Evolutionary conservation across 306 rosid genomes (phyloP).

Genomic region (Cicer judaicum): DNA sequence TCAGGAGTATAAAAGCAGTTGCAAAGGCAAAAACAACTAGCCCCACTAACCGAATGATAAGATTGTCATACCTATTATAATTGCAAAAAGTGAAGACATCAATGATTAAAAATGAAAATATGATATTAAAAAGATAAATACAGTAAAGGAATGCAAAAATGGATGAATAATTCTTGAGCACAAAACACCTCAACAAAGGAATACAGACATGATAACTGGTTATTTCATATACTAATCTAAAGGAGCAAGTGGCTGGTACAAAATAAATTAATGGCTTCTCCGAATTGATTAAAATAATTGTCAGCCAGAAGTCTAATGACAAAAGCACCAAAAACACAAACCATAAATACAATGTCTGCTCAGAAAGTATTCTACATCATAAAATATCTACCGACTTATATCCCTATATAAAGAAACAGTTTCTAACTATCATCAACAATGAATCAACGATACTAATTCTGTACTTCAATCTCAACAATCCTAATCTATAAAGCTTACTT

Average conservation of each 20-base stretch:
- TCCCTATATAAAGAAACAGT: conserved; percentile 1
- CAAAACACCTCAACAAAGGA: not conserved
- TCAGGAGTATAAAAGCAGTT: conserved; percentile 94
- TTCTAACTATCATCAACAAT: conserved; percentile 12
- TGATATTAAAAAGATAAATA: not conserved
- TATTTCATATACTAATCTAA: conserved; percentile 5
- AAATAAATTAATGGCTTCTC: not conserved
- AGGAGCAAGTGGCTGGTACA: not conserved
- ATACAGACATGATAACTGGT: not conserved
- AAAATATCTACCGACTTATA: not conserved
- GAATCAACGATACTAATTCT: not conserved
- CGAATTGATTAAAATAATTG: not conserved
- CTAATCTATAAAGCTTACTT: not conserved
- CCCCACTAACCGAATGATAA: conserved; percentile 82
- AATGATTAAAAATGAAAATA: conserved; percentile 25
- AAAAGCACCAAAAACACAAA: not conserved
- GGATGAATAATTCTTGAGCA: not conserved
- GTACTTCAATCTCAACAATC: conserved; percentile 11
- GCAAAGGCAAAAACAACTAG: conserved; percentile 92
- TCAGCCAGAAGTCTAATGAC: not conserved
- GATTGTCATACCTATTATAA: conserved; percentile 80
- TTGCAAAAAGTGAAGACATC: conserved; percentile 38
- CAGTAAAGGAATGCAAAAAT: conserved; percentile 11
- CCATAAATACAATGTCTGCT: not conserved
- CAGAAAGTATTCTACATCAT: conserved; percentile 5